phyloP scores from a whole-genome alignment of 2,329 filamentous ascomycete genomes.

The Fusarium sp. region DNA sequence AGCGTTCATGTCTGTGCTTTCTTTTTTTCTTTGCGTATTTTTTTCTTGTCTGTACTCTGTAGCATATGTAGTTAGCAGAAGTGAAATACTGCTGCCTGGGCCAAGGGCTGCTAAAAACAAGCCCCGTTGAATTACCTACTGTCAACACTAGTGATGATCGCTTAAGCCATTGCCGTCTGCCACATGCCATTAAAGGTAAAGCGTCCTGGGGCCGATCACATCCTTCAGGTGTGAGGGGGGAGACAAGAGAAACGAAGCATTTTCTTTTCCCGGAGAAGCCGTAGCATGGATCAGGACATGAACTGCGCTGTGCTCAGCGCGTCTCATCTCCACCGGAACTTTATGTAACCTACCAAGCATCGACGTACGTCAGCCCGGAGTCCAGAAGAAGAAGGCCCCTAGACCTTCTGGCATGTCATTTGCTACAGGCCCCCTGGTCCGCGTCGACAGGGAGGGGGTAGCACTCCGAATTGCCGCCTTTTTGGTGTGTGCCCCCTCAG shows the following conservation, averaged over 20 bases:
- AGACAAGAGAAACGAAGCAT: background rate
- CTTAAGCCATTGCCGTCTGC: slow-evolving; percentile 1
- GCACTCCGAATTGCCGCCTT: background rate
- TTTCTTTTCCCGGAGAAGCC: background rate
- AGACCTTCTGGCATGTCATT: background rate
- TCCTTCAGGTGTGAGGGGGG: background rate
- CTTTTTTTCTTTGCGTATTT: slow-evolving; percentile 6
- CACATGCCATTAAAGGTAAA: slow-evolving; percentile 3
- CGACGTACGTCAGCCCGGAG: background rate
- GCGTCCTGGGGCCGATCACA: background rate
- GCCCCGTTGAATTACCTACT: slow-evolving; percentile 14
- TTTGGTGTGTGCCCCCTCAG: background rate
- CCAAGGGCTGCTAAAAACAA: slow-evolving; percentile 12
- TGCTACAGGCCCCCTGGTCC: background rate
- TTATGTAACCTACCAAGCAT: background rate
- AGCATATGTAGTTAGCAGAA: background rate
- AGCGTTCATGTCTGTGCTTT: slow-evolving; percentile 1
- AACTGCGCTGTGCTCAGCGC: background rate
- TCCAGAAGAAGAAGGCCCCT: background rate
- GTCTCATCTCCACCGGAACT: background rate
- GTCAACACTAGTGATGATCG: background rate
- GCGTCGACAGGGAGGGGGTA: background rate
- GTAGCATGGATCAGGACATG: background rate
- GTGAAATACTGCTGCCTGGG: slow-evolving; percentile 23
- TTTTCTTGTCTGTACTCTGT: slow-evolving; percentile 3